A percentile compares a stretch with the other conserved stretches of the same genome.
phyloP scores from a whole-genome alignment of 352 stramenopile species.

The Globisporangium solare region DNA sequence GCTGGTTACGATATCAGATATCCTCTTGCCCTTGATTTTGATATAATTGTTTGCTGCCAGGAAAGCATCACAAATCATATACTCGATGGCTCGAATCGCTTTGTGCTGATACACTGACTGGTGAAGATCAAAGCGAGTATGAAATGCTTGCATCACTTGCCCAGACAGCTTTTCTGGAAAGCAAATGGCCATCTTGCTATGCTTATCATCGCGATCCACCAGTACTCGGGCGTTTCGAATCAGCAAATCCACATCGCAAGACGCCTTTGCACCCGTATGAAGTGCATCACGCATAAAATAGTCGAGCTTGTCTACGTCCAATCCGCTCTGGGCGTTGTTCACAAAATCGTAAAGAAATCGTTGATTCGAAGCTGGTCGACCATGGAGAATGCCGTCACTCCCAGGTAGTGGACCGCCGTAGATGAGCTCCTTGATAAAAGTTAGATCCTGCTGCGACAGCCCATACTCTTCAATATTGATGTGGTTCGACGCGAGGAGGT shows the following conservation, averaged over 20 bases:
- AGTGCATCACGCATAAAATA: constrained; percentile 86
- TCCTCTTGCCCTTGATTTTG: constrained; percentile 50
- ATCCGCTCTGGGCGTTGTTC: constrained; percentile 79
- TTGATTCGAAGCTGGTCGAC: constrained; percentile 35
- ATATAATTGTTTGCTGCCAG: constrained; percentile 60
- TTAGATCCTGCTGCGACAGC: constrained; percentile 40
- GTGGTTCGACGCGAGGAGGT: constrained; percentile 45
- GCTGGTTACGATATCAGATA: constrained; percentile 59
- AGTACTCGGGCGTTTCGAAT: constrained; percentile 74
- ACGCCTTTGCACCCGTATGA: constrained; percentile 72
- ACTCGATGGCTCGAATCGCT: constrained; percentile 75
- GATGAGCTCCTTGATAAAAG: constrained; percentile 83
- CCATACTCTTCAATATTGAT: constrained; percentile 57
- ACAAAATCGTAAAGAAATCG: constrained; percentile 88
- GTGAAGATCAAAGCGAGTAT: constrained; percentile 83
- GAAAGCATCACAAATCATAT: constrained; percentile 85
- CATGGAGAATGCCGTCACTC: constrained; percentile 23
- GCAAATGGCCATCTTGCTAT: constrained; percentile 56
- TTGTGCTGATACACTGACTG: constrained; percentile 88
- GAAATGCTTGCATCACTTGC: constrained; percentile 87
- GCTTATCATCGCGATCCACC: constrained; percentile 40
- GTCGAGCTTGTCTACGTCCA: constrained; percentile 90
- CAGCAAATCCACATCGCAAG: constrained; percentile 67
- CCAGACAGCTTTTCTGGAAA: constrained; percentile 86
- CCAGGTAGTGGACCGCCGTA: constrained; percentile 50